phyloP scores from a whole-genome alignment of 2,329 filamentous ascomycete species.

The Claviceps maximensis region DNA sequence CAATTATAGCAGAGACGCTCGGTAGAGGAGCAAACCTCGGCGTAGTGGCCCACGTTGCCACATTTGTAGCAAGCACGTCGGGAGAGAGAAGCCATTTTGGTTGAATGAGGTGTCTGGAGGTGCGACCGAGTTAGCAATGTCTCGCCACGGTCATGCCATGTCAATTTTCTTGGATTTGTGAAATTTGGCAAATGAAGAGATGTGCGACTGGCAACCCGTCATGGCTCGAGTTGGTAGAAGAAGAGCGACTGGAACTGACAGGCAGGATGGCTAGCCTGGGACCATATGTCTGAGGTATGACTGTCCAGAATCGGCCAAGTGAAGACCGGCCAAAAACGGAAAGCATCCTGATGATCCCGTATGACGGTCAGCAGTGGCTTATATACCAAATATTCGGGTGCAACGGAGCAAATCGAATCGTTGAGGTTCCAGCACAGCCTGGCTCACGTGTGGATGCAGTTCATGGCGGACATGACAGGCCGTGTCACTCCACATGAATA shows the following conservation, averaged over 20 bases:
- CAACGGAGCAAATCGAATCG: not conserved
- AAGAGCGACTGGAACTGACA: not conserved
- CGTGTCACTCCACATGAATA: too few species aligned
- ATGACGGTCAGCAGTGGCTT: not conserved
- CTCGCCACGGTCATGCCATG: not conserved
- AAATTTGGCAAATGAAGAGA: not conserved
- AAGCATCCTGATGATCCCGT: not conserved
- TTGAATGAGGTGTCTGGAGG: not conserved
- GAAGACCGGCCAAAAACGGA: not conserved
- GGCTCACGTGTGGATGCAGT: too few species aligned
- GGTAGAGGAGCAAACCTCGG: slow-evolving; percentile 91
- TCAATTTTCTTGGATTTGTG: not conserved
- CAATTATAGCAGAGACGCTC: slow-evolving; percentile 99
- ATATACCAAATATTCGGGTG: too few species aligned
- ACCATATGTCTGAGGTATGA: not conserved
- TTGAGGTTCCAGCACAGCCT: not conserved
- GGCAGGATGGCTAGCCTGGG: not conserved
- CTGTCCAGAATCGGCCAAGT: not conserved
- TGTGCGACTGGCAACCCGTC: not conserved
- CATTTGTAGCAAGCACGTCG: slow-evolving; percentile 75
- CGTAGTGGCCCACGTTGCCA: slow-evolving; percentile 69
- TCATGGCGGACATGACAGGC: not conserved
- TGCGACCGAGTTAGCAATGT: not conserved
- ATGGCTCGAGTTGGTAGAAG: not conserved
- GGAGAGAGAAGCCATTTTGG: slow-evolving; percentile 63